phyloP scores from a whole-genome alignment of 176 grass and related monocot genomes.

The Oryza officinalis region DNA sequence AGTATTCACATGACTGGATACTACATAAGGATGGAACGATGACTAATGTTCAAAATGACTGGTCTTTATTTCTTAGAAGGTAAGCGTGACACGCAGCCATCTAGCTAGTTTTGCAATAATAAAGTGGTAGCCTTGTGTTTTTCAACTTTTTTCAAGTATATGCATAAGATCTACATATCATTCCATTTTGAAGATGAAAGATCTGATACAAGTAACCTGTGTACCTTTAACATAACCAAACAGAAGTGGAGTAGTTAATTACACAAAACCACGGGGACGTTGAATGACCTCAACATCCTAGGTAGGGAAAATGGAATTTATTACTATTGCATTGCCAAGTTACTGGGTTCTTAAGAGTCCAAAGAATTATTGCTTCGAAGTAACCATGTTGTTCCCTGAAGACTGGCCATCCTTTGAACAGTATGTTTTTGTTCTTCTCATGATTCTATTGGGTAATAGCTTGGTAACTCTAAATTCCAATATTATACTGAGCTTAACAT shows the following conservation, averaged over 20 bases:
- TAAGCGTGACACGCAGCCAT: too few relatives aligned
- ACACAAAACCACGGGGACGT: too few relatives aligned
- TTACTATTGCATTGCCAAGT: background rate
- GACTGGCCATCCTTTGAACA: background rate
- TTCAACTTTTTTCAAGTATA: too few relatives aligned
- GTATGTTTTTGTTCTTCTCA: background rate
- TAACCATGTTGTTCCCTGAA: background rate
- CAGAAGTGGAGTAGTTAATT: too few relatives aligned
- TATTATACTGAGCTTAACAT: background rate
- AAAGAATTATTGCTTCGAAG: background rate
- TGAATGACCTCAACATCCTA: too few relatives aligned
- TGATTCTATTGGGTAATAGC: background rate
- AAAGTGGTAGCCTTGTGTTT: too few relatives aligned
- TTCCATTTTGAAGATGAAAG: too few relatives aligned
- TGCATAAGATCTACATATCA: too few relatives aligned
- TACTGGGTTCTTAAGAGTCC: background rate
- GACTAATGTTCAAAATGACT: background rate
- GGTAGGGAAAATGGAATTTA: background rate
- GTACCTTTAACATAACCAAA: too few relatives aligned
- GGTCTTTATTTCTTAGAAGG: too few relatives aligned
- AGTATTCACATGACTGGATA: background rate
- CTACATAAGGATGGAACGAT: background rate
- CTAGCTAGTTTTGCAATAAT: too few relatives aligned
- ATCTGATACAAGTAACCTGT: too few relatives aligned
- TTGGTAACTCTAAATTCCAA: background rate